Evolutionary conservation across 2,329 filamentous ascomycete genomes (phyloP).

Genomic region (Juglanconis sp.): DNA sequence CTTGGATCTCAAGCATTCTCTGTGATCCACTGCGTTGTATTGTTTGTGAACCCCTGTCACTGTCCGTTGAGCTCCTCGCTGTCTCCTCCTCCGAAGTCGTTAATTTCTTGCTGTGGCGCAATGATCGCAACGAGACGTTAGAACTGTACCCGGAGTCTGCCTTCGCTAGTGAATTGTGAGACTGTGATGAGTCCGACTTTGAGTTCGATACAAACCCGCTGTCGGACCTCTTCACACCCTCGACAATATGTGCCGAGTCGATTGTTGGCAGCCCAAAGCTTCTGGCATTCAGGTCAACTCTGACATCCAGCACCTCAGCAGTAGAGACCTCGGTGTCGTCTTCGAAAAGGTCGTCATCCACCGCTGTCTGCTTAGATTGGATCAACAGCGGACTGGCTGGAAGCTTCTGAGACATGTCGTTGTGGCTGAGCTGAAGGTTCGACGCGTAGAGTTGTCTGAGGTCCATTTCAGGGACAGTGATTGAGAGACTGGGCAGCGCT

Average conservation of each 20-base stretch:
- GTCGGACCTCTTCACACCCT: slow-evolving; percentile 37
- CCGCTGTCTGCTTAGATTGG: slow-evolving; percentile 46
- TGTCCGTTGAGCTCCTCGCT: slow-evolving; percentile 14
- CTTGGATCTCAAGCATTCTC: slow-evolving; percentile 14
- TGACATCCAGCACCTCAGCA: slow-evolving; percentile 37
- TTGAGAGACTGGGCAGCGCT: not conserved
- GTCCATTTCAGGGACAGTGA: not conserved
- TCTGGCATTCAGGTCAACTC: slow-evolving; percentile 44
- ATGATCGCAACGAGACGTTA: slow-evolving; percentile 54
- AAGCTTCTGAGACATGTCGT: slow-evolving; percentile 31
- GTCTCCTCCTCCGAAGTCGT: slow-evolving; percentile 25
- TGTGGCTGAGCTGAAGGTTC: slow-evolving; percentile 31
- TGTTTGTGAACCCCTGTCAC: not conserved
- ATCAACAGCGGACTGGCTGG: slow-evolving; percentile 33
- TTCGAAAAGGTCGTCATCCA: slow-evolving; percentile 47
- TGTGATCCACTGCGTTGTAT: not conserved
- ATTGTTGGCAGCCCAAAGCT: slow-evolving; percentile 25
- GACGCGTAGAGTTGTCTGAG: slow-evolving; percentile 18
- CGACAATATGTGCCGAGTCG: slow-evolving; percentile 18
- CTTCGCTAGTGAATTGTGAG: slow-evolving; percentile 48
- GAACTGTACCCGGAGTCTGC: slow-evolving; percentile 62
- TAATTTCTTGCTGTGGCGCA: slow-evolving; percentile 35
- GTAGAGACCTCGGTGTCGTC: slow-evolving; percentile 34
- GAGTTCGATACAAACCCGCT: slow-evolving; percentile 50
- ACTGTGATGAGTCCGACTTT: slow-evolving; percentile 34